These are phyloP conservation scores for Rachicladosporium sp. DNA, from an alignment of 2,329 filamentous ascomycete genomes.

Conservation along the genomic window DNA sequence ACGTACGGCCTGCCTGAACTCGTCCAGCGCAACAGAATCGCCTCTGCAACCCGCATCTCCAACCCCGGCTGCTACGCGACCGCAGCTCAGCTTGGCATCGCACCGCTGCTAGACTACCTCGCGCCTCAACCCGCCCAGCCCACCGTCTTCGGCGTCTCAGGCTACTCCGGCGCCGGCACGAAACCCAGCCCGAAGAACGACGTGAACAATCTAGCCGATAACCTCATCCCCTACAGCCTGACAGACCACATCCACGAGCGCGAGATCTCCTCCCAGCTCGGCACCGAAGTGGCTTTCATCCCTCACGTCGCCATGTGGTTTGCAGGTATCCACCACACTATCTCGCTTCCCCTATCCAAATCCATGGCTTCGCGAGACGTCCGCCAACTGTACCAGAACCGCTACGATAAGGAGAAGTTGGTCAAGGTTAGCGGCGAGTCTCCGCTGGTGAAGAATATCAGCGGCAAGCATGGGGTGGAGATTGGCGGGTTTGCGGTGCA, in stretches of 20 bases:
- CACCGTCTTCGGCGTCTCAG: conserved; percentile 79
- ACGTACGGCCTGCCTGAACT: conserved; percentile 86
- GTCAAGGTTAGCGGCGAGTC: conserved; percentile 85
- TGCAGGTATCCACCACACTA: conserved; percentile 84
- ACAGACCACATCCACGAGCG: conserved; percentile 92
- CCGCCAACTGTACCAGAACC: conserved; percentile 86
- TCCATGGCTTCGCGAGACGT: conserved; percentile 86
- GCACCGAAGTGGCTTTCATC: conserved; percentile 65
- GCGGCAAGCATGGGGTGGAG: conserved; percentile 76
- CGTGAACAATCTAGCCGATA: conserved; percentile 66
- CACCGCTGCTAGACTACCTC: conserved; percentile 67
- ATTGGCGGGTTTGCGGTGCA: conserved; percentile 95
- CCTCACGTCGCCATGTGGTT: conserved; percentile 97
- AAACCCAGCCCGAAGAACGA: conserved; percentile 94
- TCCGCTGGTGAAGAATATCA: conserved; percentile 74
- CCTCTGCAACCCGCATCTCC: conserved; percentile 66
- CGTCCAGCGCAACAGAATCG: conserved; percentile 62
- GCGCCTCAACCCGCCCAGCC: conserved; percentile 52
- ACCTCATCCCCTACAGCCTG: conserved; percentile 81
- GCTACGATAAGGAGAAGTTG: conserved; percentile 89
- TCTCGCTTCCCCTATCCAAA: conserved; percentile 76
- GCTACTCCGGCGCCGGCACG: conserved; percentile 89
- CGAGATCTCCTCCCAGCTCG: conserved; percentile 73
- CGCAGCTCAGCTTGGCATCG: conserved; percentile 77
- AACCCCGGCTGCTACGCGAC: conserved; percentile 96